phyloP scores from a whole-genome alignment of 1,284 basidiomycete species.

The Anthracocystis walkeri region DNA sequence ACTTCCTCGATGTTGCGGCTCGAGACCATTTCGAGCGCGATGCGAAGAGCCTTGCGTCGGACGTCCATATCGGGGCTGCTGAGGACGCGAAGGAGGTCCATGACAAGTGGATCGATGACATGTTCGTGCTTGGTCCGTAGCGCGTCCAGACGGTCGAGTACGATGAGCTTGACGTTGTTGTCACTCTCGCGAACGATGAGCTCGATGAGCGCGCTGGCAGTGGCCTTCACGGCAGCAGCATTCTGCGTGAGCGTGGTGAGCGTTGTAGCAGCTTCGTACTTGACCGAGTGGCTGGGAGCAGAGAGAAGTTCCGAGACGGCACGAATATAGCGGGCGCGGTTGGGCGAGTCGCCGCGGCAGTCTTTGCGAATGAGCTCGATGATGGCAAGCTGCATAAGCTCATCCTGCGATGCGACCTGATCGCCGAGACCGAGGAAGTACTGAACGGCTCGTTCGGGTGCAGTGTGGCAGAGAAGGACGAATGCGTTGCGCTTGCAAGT shows the following conservation, averaged over 20 bases:
- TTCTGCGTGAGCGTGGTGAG: constrained; percentile 95
- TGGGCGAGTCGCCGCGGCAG: constrained; percentile 79
- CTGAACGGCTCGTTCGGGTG: constrained; percentile 89
- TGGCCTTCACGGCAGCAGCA: constrained; percentile 94
- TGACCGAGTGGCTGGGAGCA: constrained; percentile 91
- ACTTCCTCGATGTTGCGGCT: constrained; percentile 98
- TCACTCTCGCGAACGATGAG: constrained; percentile 95
- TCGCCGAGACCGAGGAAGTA: constrained; percentile 89
- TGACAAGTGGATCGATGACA: constrained; percentile 89
- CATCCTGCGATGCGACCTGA: constrained; percentile 85
- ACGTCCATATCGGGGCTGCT: constrained; percentile 97
- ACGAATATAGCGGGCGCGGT: constrained; percentile 83
- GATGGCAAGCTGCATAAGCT: constrained; percentile 93
- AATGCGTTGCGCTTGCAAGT: constrained; percentile 98
- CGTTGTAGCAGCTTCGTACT: constrained; percentile 97
- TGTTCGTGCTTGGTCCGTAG: constrained; percentile 89
- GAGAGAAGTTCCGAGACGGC: constrained; percentile 95
- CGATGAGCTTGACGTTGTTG: constrained; percentile 99
- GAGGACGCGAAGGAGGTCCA: constrained; percentile 94
- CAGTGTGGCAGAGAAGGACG: constrained; percentile 88
- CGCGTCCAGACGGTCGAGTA: constrained; percentile 88
- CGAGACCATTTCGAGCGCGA: constrained; percentile 93
- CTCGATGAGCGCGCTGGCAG: constrained; percentile 88
- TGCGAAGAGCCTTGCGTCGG: constrained; percentile 87
- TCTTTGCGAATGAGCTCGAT: constrained; percentile 95